Conservation (phyloP, 441 rosid genomes). For the Biscutella laevigata region DNA sequence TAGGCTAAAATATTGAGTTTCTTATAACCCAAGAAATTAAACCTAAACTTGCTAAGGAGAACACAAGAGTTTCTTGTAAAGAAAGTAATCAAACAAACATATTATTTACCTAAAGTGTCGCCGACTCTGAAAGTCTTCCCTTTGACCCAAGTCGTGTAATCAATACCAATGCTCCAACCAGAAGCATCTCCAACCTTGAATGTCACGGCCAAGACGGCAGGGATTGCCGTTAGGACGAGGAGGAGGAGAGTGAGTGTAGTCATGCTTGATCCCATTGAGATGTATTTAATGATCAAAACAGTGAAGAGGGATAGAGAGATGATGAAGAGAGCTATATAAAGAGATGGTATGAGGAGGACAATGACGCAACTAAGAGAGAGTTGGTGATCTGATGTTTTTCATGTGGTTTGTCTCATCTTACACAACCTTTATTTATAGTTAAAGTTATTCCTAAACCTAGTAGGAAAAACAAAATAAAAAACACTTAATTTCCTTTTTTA, state of each 20-base stretch:
- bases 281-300: no score
- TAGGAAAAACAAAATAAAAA: no score
- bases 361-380: no score
- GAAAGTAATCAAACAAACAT: not conserved
- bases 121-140: conserved; percentile 53
- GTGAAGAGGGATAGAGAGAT: no score
- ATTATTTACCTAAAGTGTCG: conserved; percentile 43
- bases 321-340: no score
- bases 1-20: not conserved
- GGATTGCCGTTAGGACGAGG: conserved; percentile 38
- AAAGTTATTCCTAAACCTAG: no score
- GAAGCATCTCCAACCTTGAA: conserved; percentile 39
- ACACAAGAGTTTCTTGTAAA: not conserved
- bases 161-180: conserved; percentile 39
- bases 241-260: conserved; percentile 30
- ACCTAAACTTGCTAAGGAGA: not conserved
- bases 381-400: no score
- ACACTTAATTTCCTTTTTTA: no score
- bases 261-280: conserved; percentile 23
- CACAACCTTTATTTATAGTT: no score
- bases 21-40: not conserved
- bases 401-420: no score
- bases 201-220: conserved; percentile 36
- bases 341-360: no score
- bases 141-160: conserved; percentile 40